These are phyloP conservation scores for Ophiostoma australiae DNA, from an alignment of 2,329 filamentous ascomycete genomes.

Conservation along the genomic window DNA sequence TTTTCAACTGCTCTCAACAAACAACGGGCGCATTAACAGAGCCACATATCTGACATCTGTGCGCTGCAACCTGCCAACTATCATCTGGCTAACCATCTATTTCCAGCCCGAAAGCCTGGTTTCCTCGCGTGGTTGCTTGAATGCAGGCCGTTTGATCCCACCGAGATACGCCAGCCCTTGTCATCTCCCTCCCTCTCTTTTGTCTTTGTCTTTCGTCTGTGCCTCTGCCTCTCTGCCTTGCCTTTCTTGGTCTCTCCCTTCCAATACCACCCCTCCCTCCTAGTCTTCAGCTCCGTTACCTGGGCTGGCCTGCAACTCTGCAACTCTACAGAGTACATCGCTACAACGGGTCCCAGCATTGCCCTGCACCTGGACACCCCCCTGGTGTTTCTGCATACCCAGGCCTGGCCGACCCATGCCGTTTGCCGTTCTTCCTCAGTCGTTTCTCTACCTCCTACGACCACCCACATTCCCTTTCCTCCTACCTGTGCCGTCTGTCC, in stretches of 20 bases:
- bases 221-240: neutral
- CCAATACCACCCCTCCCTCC: neutral
- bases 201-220: neutral
- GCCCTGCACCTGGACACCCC: conserved; percentile 13
- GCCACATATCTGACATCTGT: neutral
- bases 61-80: neutral
- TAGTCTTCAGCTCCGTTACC: neutral
- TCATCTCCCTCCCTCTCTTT: neutral
- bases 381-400: conserved; percentile 14
- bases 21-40: neutral
- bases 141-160: conserved; percentile 7
- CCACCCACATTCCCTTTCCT: neutral
- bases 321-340: neutral
- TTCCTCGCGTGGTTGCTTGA: conserved; percentile 8
- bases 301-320: neutral
- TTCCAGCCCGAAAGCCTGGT: conserved; percentile 4
- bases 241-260: neutral
- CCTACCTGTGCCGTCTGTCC: neutral
- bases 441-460: neutral
- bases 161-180: conserved; percentile 5
- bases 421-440: neutral
- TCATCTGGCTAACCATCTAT: neutral
- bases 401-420: conserved; percentile 12
- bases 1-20: neutral
- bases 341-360: conserved; percentile 9